Percentiles rank a stretch among this genome's conserved stretches.
Conservation (phyloP, 2,329 filamentous ascomycete species). For the Venturiaceae sp. region DNA sequence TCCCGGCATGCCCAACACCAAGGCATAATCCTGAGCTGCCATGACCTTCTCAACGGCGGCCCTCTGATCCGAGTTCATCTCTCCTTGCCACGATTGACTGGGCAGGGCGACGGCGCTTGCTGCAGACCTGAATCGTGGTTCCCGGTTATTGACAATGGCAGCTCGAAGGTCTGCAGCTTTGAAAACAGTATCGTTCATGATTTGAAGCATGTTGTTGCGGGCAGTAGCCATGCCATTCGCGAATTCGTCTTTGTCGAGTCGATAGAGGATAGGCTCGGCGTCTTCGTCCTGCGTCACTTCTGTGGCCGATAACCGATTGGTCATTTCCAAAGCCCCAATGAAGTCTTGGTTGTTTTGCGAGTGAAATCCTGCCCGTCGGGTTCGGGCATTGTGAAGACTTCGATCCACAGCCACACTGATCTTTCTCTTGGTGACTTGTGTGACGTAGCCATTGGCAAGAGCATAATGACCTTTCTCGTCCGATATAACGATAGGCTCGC, state of each 20-base stretch:
- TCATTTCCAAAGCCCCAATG: constrained; percentile 80
- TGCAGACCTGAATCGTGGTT: constrained; percentile 62
- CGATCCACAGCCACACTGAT: constrained; percentile 89
- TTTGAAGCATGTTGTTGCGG: constrained; percentile 83
- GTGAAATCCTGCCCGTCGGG: constrained; percentile 67
- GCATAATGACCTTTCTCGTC: constrained; percentile 94
- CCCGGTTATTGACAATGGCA: constrained; percentile 67
- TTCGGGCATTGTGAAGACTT: constrained; percentile 75
- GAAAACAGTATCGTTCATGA: constrained; percentile 73
- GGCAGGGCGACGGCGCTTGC: constrained; percentile 55
- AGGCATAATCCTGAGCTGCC: constrained; percentile 86
- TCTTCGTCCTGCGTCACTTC: constrained; percentile 26
- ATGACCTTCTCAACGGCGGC: constrained; percentile 89
- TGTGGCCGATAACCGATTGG: constrained; percentile 7
- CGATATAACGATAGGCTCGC: constrained; percentile 92
- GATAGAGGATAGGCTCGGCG: constrained; percentile 56
- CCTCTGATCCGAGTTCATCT: constrained; percentile 79
- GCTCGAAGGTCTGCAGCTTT: constrained; percentile 64
- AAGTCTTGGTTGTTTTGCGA: constrained; percentile 73
- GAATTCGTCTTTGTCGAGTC: constrained; percentile 95
- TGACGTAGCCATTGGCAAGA: constrained; percentile 83
- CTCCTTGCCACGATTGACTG: constrained; percentile 43
- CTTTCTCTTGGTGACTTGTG: constrained; percentile 60
- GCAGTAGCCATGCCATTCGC: constrained; percentile 95
- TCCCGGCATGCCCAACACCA: constrained; percentile 97